Conservation (phyloP, 2,329 filamentous ascomycete species). For the Westerdykella sp. region DNA sequence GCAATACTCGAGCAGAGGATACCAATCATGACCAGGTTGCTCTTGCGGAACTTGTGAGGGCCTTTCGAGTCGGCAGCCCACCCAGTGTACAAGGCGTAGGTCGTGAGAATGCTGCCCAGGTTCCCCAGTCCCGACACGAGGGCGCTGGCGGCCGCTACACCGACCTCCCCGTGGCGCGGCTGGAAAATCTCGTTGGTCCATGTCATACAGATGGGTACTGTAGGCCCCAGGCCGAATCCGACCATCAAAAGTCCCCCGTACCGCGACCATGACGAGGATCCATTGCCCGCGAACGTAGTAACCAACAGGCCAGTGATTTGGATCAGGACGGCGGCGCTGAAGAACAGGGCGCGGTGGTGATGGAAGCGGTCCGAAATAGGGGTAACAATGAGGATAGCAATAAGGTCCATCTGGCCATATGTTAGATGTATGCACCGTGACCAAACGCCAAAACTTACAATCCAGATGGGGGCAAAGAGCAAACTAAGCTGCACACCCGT, state of each 20-base stretch:
- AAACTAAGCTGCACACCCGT: slow-evolving; percentile 71
- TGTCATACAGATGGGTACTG: slow-evolving; percentile 88
- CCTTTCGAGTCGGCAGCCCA: slow-evolving; percentile 71
- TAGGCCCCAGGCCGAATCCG: slow-evolving; percentile 83
- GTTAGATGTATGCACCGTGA: slow-evolving; percentile 6
- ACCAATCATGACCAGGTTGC: slow-evolving; percentile 82
- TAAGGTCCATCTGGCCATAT: slow-evolving; percentile 65
- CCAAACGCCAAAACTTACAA: slow-evolving; percentile 50
- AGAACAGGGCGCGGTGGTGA: slow-evolving; percentile 70
- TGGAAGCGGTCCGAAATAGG: slow-evolving; percentile 86
- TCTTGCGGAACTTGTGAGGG: slow-evolving; percentile 67
- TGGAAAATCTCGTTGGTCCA: slow-evolving; percentile 92
- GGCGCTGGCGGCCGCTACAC: slow-evolving; percentile 78
- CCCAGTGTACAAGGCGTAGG: slow-evolving; percentile 81
- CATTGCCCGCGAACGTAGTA: slow-evolving; percentile 64
- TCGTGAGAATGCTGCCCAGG: slow-evolving; percentile 77
- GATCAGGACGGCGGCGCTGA: slow-evolving; percentile 66
- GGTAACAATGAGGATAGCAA: slow-evolving; percentile 78
- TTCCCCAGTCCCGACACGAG: slow-evolving; percentile 85
- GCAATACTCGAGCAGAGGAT: slow-evolving; percentile 74
- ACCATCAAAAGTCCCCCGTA: slow-evolving; percentile 87
- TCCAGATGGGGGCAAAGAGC: slow-evolving; percentile 87
- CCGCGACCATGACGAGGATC: slow-evolving; percentile 66
- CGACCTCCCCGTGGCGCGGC: slow-evolving; percentile 79
- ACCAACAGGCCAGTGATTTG: slow-evolving; percentile 77